Conservation (phyloP, 179 eudicot genomes). For the Carnegiea gigantea region DNA sequence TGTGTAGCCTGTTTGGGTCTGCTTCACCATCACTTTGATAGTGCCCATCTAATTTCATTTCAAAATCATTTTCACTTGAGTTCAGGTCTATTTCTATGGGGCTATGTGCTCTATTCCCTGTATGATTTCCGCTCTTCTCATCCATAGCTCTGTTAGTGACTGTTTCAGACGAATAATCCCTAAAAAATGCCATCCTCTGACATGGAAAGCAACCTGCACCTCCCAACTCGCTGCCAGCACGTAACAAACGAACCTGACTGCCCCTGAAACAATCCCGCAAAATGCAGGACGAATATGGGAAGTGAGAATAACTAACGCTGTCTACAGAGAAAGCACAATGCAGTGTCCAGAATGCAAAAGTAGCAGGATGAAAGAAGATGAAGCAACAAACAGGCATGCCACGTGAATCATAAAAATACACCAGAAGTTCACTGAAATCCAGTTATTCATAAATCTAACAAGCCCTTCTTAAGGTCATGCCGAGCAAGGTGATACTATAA, state of each 20-base stretch:
- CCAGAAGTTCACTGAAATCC: not conserved
- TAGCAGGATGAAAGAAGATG: not conserved
- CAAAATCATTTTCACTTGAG: conserved; percentile 58
- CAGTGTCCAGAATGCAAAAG: not conserved
- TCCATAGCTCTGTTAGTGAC: conserved; percentile 49
- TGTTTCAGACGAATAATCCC: conserved; percentile 50
- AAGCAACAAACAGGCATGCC: not conserved
- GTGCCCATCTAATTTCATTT: conserved; percentile 43
- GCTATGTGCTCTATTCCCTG: conserved; percentile 43
- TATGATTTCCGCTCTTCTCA: conserved; percentile 41
- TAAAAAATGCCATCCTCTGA: conserved; percentile 62
- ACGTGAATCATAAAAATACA: not conserved
- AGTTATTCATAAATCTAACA: not conserved
- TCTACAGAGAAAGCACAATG: not conserved
- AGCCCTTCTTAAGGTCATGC: not conserved
- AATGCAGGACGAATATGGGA: not conserved
- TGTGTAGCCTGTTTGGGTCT: conserved; percentile 32
- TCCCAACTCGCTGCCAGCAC: conserved; percentile 12
- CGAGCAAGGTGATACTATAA: not conserved
- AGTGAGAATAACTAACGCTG: not conserved
- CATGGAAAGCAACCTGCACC: conserved; percentile 32
- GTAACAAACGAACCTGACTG: not conserved
- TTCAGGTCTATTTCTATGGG: conserved; percentile 51
- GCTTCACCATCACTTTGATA: conserved; percentile 50
- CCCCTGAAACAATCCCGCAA: conserved; percentile 14